phyloP scores from a whole-genome alignment of 352 stramenopile genomes.

The Globisporangium splendens region DNA sequence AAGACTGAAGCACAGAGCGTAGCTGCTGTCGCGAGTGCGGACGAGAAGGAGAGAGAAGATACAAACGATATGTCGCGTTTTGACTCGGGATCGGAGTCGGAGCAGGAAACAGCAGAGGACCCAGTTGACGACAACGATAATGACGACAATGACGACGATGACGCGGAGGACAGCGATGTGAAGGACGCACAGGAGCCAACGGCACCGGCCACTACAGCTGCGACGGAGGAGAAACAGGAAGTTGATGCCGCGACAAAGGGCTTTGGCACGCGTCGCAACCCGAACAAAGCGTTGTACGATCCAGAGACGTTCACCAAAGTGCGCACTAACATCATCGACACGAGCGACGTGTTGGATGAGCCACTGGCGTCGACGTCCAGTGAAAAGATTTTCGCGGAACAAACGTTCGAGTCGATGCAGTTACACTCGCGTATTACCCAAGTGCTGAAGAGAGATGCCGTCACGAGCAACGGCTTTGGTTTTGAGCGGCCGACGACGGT shows the following conservation, averaged over 20 bases:
- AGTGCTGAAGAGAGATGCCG: constrained; percentile 53
- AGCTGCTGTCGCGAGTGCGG: background rate
- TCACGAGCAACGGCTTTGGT: constrained; percentile 55
- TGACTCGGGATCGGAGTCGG: constrained; percentile 11
- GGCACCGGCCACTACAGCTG: background rate
- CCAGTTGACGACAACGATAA: constrained; percentile 14
- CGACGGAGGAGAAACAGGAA: background rate
- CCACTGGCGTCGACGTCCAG: constrained; percentile 69
- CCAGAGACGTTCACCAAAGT: constrained; percentile 54
- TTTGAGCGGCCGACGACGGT: constrained; percentile 77
- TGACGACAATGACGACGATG: constrained; percentile 15
- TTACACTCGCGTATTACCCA: constrained; percentile 62
- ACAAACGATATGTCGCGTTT: constrained; percentile 10
- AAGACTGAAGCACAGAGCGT: background rate
- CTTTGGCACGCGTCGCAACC: constrained; percentile 79
- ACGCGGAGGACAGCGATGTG: constrained; percentile 12
- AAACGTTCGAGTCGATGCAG: constrained; percentile 74
- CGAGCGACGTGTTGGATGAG: constrained; percentile 53
- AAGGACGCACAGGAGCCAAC: background rate
- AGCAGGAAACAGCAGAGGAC: constrained; percentile 11
- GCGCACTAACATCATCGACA: constrained; percentile 46
- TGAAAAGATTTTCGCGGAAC: constrained; percentile 77
- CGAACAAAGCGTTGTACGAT: constrained; percentile 77
- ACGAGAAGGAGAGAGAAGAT: constrained; percentile 12
- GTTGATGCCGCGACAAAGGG: constrained; percentile 12